Percentiles rank a stretch among this genome's conserved stretches.
Conservation (phyloP, 805 yeast genomes). For the Candida pini region DNA sequence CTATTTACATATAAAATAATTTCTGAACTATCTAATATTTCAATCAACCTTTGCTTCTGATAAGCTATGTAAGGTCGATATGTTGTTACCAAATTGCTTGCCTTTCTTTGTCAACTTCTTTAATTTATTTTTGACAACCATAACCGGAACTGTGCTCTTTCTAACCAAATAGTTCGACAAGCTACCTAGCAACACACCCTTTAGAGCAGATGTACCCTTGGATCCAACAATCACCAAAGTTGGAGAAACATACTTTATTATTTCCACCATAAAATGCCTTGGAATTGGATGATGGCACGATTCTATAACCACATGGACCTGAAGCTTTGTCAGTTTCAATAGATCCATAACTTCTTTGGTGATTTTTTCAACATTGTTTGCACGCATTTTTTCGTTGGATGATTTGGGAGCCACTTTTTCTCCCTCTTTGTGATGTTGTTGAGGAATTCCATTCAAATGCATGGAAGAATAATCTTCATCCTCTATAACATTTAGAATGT, state of each 20-base stretch:
- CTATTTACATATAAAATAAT: too few relatives aligned
- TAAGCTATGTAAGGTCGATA: constrained; percentile 41
- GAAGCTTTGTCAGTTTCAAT: constrained; percentile 60
- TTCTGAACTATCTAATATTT: too few relatives aligned
- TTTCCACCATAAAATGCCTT: constrained; percentile 60
- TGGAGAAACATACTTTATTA: constrained; percentile 67
- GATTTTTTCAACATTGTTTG: constrained; percentile 37
- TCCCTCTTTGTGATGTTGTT: neutral
- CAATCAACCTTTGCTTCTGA: constrained; percentile 37
- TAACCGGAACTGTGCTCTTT: constrained; percentile 67
- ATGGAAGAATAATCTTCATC: constrained; percentile 32
- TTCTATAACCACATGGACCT: constrained; percentile 68
- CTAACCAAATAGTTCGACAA: constrained; percentile 69
- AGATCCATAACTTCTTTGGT: constrained; percentile 37
- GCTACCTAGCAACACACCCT: constrained; percentile 70
- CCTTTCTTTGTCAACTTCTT: constrained; percentile 58
- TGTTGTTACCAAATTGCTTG: constrained; percentile 50
- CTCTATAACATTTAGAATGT: constrained; percentile 59
- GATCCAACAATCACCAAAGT: constrained; percentile 73
- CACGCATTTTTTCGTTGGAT: constrained; percentile 33
- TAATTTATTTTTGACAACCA: constrained; percentile 71
- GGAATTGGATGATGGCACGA: constrained; percentile 74
- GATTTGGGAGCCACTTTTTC: constrained; percentile 13
- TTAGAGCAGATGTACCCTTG: constrained; percentile 64
- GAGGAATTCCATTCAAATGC: constrained; percentile 29